Base-by-base conservation (phyloP, 805 yeast genomes). In the Spathaspora arborariae region DNA sequence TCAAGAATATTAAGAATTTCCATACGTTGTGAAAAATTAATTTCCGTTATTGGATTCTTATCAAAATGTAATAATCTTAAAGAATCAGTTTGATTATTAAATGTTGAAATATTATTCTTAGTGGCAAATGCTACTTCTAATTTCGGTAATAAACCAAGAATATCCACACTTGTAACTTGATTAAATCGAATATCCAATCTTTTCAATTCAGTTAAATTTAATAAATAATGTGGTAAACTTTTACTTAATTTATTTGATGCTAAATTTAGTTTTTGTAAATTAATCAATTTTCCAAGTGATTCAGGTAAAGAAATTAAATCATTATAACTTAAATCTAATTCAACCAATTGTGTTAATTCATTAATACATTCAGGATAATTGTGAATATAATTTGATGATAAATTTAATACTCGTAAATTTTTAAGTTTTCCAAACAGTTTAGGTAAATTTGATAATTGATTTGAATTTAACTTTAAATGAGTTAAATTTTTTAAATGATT, bases 271-370 rank as follows among this genome's bases (percentile, higher is more conserved):
- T 81, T 82, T 41, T 82, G 82, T 38, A 94, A 70, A 20, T 82
- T 79, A 1, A 65, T 69, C 49, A 92, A 67, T 19, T 76, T 70
- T 13, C 81, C 79, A 26, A 89, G 74, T 2, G 82, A 73, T 10
- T 65, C 72, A 0, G 97, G 95, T 1, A 94, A 54, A 2, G 49
- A 49, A 2, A 75, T 65, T 22, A 94, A 77, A 44, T 80, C 79
- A 63, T 94, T 94, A 64, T 88, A 91, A 0, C 96, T 87, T 38
- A 92, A 59, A 59, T 92, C 95, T 51, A 94, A 71, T 45, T 84
- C 84, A 38, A 72, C 67, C 45, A 92, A 72, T 44, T 76, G 77
- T 0, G 72, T 58, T 50, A 92, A 72, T 20, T 77, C 74, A 52
- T 81, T 80, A 16, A 92, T 68, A 1, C 84, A 77, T 44, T 79